A percentile compares a stretch with the other conserved stretches of the same genome.
These are phyloP conservation scores for Penicillium turbatum DNA, from an alignment of 495 filamentous ascomycete genomes.

Conservation along the genomic window DNA sequence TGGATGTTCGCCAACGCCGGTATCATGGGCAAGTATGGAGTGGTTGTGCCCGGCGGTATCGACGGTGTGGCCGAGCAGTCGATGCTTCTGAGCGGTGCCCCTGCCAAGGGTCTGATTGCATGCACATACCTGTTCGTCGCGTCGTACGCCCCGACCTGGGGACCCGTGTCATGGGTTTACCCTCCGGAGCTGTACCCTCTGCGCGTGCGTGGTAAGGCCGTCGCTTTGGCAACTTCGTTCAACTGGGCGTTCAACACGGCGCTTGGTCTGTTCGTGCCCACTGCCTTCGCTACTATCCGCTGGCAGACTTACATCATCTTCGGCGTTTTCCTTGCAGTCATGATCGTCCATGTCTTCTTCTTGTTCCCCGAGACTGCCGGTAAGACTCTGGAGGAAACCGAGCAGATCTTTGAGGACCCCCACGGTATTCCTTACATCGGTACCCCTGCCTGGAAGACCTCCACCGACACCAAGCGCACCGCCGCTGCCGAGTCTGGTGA, in stretches of 20 bases:
- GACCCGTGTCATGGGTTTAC: slow-evolving; percentile 62
- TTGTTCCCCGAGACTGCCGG: slow-evolving; percentile 76
- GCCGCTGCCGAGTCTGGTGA: slow-evolving; percentile 22
- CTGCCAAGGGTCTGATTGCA: slow-evolving; percentile 55
- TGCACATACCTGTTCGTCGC: slow-evolving; percentile 64
- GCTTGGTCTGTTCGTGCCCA: slow-evolving; percentile 68
- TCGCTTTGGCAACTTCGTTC: slow-evolving; percentile 61
- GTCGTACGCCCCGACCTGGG: slow-evolving; percentile 54
- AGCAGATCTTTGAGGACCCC: slow-evolving; percentile 62
- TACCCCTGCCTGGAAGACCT: slow-evolving; percentile 65
- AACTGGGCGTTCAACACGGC: slow-evolving; percentile 82
- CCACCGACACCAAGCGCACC: slow-evolving; percentile 25
- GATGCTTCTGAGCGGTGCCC: slow-evolving; percentile 33
- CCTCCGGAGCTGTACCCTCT: slow-evolving; percentile 65
- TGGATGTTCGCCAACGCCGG: slow-evolving; percentile 67
- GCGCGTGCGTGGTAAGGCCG: slow-evolving; percentile 57
- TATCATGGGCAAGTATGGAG: slow-evolving; percentile 52
- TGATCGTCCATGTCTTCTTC: slow-evolving; percentile 72
- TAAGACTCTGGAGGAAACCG: slow-evolving; percentile 76
- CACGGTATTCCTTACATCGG: slow-evolving; percentile 59
- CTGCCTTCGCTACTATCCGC: slow-evolving; percentile 63
- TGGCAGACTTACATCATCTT: slow-evolving; percentile 76
- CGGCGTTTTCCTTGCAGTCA: slow-evolving; percentile 64
- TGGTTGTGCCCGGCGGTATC: slow-evolving; percentile 48
- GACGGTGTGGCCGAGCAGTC: slow-evolving; percentile 31